These are phyloP conservation scores for Tricholoma furcatifolium DNA, from an alignment of 768 basidiomycete genomes.

Conservation along the genomic window DNA sequence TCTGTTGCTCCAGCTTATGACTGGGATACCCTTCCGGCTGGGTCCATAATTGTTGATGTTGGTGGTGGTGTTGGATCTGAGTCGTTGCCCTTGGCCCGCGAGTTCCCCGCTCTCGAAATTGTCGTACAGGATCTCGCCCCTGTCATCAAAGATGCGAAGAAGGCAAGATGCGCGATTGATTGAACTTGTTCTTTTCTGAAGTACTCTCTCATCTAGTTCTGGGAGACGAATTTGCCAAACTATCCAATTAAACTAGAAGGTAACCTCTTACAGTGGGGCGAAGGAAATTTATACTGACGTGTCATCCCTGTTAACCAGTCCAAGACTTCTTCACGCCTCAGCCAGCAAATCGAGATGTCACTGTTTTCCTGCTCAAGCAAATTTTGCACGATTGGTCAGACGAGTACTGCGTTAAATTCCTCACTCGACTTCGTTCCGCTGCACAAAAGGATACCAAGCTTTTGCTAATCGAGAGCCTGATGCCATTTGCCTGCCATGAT, in stretches of 20 bases:
- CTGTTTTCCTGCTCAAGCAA: slow-evolving; percentile 10
- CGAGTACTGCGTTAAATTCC: slow-evolving; percentile 3
- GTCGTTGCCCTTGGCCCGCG: slow-evolving; percentile 26
- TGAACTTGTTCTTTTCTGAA: neutral
- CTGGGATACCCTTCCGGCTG: slow-evolving; percentile 4
- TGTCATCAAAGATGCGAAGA: slow-evolving; percentile 22
- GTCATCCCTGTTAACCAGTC: neutral
- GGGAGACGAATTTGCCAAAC: neutral
- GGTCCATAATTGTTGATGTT: slow-evolving; percentile 29
- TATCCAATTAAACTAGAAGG: slow-evolving; percentile 8
- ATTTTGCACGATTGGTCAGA: slow-evolving; percentile 12
- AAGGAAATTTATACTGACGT: neutral
- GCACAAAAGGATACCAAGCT: slow-evolving; percentile 5
- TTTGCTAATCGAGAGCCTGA: slow-evolving; percentile 2
- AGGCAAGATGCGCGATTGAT: neutral
- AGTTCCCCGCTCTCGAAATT: slow-evolving; percentile 27
- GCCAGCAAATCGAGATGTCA: neutral
- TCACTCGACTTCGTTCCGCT: slow-evolving; percentile 1
- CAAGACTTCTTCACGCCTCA: slow-evolving; percentile 10
- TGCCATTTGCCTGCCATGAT: slow-evolving; percentile 9
- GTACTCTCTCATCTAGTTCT: neutral
- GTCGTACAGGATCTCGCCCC: slow-evolving; percentile 28
- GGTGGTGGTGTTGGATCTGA: slow-evolving; percentile 34
- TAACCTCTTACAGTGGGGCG: neutral
- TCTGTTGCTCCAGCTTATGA: slow-evolving; percentile 5